Conservation (phyloP, 2,329 filamentous ascomycete species). For the Neocucurbitaria cava region DNA sequence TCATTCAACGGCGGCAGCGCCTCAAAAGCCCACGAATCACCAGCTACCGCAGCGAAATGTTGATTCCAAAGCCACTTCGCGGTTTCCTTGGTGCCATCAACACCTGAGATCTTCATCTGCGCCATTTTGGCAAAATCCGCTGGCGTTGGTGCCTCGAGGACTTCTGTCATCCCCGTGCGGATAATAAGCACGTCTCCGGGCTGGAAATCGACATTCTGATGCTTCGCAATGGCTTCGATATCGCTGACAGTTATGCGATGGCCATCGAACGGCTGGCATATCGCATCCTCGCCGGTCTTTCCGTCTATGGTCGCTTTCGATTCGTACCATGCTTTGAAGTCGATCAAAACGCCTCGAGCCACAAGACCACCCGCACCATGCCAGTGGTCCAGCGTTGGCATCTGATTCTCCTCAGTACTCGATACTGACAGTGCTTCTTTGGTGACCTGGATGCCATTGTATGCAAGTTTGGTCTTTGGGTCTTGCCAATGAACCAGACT, state of each 20-base stretch:
- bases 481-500: slow-evolving; percentile 32
- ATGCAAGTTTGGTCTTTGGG: slow-evolving; percentile 12
- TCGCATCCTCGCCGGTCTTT: slow-evolving; percentile 11
- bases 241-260: slow-evolving; percentile 22
- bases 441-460: slow-evolving; percentile 19
- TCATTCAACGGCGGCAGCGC: slow-evolving; percentile 48
- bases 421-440: slow-evolving; percentile 14
- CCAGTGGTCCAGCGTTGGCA: slow-evolving; percentile 24
- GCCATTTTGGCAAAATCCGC: slow-evolving; percentile 14
- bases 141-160: slow-evolving; percentile 6
- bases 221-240: slow-evolving; percentile 13
- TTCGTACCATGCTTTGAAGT: slow-evolving; percentile 20
- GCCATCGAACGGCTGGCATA: slow-evolving; percentile 14
- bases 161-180: slow-evolving; percentile 21
- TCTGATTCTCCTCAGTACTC: slow-evolving; percentile 11
- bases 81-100: slow-evolving; percentile 46
- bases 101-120: slow-evolving; percentile 11
- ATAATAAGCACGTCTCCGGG: slow-evolving; percentile 29
- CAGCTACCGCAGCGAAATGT: slow-evolving; percentile 67
- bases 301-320: slow-evolving; percentile 11
- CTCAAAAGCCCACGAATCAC: slow-evolving; percentile 69
- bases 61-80: slow-evolving; percentile 70
- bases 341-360: slow-evolving; percentile 17
- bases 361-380: slow-evolving; percentile 16
- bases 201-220: slow-evolving; percentile 9